These are phyloP conservation scores for Penicillium freii DNA, from an alignment of 2,329 filamentous ascomycete genomes.

Conservation along the genomic window DNA sequence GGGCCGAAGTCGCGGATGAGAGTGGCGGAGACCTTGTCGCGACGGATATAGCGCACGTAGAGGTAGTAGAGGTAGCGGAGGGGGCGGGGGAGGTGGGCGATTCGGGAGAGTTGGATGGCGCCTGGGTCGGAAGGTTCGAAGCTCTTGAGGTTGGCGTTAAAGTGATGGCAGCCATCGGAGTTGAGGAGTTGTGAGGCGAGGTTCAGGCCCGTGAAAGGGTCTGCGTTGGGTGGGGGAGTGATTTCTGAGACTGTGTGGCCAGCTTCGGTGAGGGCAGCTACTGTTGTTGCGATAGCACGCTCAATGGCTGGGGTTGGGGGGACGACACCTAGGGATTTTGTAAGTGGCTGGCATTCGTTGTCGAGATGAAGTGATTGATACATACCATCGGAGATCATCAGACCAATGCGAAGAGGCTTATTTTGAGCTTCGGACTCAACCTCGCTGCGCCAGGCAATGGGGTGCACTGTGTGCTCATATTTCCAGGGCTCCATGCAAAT, in stretches of 20 bases:
- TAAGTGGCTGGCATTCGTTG: background rate
- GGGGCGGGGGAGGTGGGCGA: constrained; percentile 70
- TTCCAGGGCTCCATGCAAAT: constrained; percentile 83
- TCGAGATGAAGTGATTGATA: background rate
- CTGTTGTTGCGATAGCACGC: constrained; percentile 70
- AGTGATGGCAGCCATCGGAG: constrained; percentile 78
- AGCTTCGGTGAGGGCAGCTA: constrained; percentile 63
- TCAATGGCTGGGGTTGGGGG: constrained; percentile 81
- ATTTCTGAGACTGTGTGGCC: constrained; percentile 73
- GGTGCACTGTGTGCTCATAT: constrained; percentile 83
- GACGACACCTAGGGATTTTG: constrained; percentile 62
- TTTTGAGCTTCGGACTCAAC: constrained; percentile 58
- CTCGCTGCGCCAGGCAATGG: constrained; percentile 71
- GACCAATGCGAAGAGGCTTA: constrained; percentile 68
- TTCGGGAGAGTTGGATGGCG: constrained; percentile 69
- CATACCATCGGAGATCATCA: constrained; percentile 70
- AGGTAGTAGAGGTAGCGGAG: constrained; percentile 84
- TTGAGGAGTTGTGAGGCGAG: constrained; percentile 80
- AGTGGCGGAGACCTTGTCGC: constrained; percentile 75
- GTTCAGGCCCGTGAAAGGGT: constrained; percentile 72
- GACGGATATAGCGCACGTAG: constrained; percentile 79
- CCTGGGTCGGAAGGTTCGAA: constrained; percentile 80
- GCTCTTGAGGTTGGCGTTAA: constrained; percentile 70
- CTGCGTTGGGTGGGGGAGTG: constrained; percentile 67
- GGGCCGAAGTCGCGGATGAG: constrained; percentile 70